phyloP scores from a whole-genome alignment of 2,329 filamentous ascomycete species.

The Mycosphaerelloides madeirae region DNA sequence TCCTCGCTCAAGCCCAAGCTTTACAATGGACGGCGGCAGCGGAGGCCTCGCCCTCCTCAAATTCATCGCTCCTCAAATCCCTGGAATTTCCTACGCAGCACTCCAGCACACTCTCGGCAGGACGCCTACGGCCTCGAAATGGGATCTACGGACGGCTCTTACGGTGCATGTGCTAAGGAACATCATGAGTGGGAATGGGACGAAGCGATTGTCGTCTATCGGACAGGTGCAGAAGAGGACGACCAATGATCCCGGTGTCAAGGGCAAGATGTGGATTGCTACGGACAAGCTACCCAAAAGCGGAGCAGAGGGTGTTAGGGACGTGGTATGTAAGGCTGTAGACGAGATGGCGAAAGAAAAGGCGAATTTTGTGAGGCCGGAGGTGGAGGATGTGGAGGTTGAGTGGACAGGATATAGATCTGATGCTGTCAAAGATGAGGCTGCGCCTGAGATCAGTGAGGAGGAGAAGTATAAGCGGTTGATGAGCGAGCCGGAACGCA shows the following conservation, averaged over 20 bases:
- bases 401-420: slow-evolving; percentile 72
- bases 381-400: slow-evolving; percentile 56
- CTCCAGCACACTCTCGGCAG: slow-evolving; percentile 61
- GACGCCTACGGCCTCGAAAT: slow-evolving; percentile 67
- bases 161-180: slow-evolving; percentile 67
- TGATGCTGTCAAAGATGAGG: slow-evolving; percentile 46
- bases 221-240: slow-evolving; percentile 60
- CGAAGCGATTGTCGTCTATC: slow-evolving; percentile 47
- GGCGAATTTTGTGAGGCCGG: slow-evolving; percentile 46
- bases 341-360: slow-evolving; percentile 47
- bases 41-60: slow-evolving; percentile 21
- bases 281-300: slow-evolving; percentile 59
- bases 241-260: slow-evolving; percentile 61
- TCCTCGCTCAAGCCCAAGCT: no score
- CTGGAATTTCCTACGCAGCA: slow-evolving; percentile 58
- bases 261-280: slow-evolving; percentile 77
- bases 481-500: slow-evolving; percentile 57
- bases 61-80: slow-evolving; percentile 53
- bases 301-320: slow-evolving; percentile 37
- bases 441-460: slow-evolving; percentile 56
- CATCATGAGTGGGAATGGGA: slow-evolving; percentile 46
- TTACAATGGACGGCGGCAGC: slow-evolving; percentile 7
- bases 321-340: slow-evolving; percentile 47
- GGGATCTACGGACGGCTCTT: slow-evolving; percentile 72
- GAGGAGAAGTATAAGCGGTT: slow-evolving; percentile 60